Conservation (phyloP, 1,284 basidiomycete genomes). For the Ustilago xerochloae region DNA sequence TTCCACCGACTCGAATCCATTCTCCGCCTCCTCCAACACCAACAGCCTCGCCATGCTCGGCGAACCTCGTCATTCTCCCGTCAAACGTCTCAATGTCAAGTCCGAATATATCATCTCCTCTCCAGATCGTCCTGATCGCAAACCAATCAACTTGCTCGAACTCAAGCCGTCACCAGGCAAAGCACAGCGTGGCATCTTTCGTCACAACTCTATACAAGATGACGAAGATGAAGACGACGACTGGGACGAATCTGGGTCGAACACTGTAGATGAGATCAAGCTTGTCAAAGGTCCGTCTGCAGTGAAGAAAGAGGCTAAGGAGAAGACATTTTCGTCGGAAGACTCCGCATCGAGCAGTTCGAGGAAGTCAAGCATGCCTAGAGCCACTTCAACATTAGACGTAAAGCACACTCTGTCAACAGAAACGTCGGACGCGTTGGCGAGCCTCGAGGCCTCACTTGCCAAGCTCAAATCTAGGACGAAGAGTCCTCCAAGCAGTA, state of each 20-base stretch:
- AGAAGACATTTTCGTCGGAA: slow-evolving; percentile 1
- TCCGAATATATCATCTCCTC: slow-evolving; percentile 39
- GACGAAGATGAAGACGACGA: slow-evolving; percentile 25
- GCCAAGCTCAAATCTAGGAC: slow-evolving; percentile 38
- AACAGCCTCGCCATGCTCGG: slow-evolving; percentile 37
- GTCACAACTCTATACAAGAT: slow-evolving; percentile 20
- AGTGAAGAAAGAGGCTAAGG: background rate
- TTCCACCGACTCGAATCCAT: slow-evolving; percentile 16
- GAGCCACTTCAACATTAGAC: slow-evolving; percentile 17
- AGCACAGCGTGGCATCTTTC: slow-evolving; percentile 50
- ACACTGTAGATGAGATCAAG: slow-evolving; percentile 31
- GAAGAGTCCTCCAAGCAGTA: slow-evolving; percentile 6
- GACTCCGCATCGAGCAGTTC: slow-evolving; percentile 1
- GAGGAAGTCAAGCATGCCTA: slow-evolving; percentile 3
- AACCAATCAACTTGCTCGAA: slow-evolving; percentile 48
- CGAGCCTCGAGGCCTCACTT: slow-evolving; percentile 49
- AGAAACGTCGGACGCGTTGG: slow-evolving; percentile 45
- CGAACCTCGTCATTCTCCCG: slow-evolving; percentile 42
- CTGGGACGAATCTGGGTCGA: slow-evolving; percentile 6
- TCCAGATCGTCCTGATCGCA: slow-evolving; percentile 41
- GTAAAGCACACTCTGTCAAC: slow-evolving; percentile 38
- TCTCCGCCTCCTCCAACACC: slow-evolving; percentile 12
- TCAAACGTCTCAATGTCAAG: slow-evolving; percentile 42
- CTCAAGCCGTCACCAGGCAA: slow-evolving; percentile 53
- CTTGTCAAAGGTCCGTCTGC: slow-evolving; percentile 30